Conservation (phyloP, 1,284 basidiomycete species). For the Ustilago loliicola region DNA sequence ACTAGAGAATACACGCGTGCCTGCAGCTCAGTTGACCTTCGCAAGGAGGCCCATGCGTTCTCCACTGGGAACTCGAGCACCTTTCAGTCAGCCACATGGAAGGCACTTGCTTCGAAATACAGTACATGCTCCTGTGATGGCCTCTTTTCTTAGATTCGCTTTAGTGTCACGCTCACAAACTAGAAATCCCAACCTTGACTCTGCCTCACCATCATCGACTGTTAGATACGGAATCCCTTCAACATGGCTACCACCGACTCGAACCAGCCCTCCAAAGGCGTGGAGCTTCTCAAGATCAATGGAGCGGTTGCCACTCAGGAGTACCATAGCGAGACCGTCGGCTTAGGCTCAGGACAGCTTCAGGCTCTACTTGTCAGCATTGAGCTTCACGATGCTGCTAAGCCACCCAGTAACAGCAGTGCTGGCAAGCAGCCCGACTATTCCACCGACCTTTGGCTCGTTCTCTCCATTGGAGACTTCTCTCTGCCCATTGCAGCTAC, state of each 20-base stretch:
- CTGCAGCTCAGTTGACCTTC: neutral
- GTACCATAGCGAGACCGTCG: slow-evolving; percentile 51
- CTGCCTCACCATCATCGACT: too few species aligned
- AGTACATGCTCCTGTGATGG: too few species aligned
- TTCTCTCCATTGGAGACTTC: slow-evolving; percentile 51
- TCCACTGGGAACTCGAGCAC: neutral
- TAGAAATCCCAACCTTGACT: too few species aligned
- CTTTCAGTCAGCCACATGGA: neutral
- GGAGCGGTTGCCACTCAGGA: slow-evolving; percentile 47
- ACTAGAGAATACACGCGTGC: neutral
- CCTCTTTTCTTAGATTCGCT: too few species aligned
- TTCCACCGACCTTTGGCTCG: slow-evolving; percentile 56
- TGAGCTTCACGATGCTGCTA: slow-evolving; percentile 32
- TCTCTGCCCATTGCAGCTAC: slow-evolving; percentile 49
- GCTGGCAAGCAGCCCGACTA: slow-evolving; percentile 23
- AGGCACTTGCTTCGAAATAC: neutral
- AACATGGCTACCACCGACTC: slow-evolving; percentile 15
- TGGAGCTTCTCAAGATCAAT: slow-evolving; percentile 41
- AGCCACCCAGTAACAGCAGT: neutral
- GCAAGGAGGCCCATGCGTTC: neutral
- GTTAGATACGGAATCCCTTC: neutral
- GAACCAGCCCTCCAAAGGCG: slow-evolving; percentile 39
- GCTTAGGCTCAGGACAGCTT: slow-evolving; percentile 43
- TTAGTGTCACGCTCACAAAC: too few species aligned
- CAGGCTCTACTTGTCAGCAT: slow-evolving; percentile 51